Evolutionary conservation across 2,329 filamentous ascomycete genomes (phyloP).

Genomic region (Tricladium varicosporioides): DNA sequence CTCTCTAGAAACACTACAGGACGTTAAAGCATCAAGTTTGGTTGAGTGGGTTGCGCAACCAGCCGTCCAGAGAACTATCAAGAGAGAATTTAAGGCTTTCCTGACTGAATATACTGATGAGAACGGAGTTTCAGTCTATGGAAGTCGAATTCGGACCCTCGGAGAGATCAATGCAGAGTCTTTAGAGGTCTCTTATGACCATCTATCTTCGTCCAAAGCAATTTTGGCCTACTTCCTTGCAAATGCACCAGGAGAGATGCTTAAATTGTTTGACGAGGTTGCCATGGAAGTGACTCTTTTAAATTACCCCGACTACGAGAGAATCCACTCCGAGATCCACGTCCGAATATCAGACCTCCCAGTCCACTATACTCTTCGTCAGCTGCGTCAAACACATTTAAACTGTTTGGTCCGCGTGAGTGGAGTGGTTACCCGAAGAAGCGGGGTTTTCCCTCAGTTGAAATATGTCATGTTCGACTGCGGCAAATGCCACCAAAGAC

Average conservation of each 20-base stretch:
- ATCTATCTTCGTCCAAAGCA: conserved; percentile 86
- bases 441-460: conserved; percentile 93
- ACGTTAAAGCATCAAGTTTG: conserved; percentile 89
- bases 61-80: conserved; percentile 87
- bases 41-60: conserved; percentile 94
- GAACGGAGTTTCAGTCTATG: conserved; percentile 87
- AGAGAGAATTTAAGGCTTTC: conserved; percentile 96
- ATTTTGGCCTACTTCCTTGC: conserved; percentile 94
- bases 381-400: conserved; percentile 90
- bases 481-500: conserved; percentile 83
- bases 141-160: conserved; percentile 89
- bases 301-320: conserved; percentile 96
- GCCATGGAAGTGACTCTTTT: conserved; percentile 95
- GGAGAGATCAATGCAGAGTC: conserved; percentile 97
- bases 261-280: conserved; percentile 94
- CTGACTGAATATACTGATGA: conserved; percentile 94
- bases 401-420: conserved; percentile 94
- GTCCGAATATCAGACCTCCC: conserved; percentile 95
- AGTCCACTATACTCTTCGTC: conserved; percentile 90
- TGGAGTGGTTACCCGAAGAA: conserved; percentile 91
- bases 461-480: conserved; percentile 99
- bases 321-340: conserved; percentile 96
- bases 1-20: conserved; percentile 83
- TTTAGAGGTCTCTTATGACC: conserved; percentile 92
- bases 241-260: conserved; percentile 90